These are phyloP conservation scores for Hyphopichia homilentoma DNA, from an alignment of 805 yeast genomes.

Conservation along the genomic window DNA sequence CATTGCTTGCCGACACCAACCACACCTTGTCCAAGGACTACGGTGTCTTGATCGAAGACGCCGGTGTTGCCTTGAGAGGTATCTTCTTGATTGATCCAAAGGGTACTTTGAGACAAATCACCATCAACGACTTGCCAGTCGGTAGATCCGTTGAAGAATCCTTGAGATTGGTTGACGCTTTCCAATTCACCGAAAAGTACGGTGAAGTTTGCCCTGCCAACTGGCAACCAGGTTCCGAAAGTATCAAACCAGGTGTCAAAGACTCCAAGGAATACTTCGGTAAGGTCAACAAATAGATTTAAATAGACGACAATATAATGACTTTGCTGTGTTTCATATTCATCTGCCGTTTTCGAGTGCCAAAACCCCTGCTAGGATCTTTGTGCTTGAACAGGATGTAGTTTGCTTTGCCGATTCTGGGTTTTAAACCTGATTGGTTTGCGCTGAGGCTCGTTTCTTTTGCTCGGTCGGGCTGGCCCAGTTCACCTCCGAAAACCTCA, in stretches of 20 bases:
- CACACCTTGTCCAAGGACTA: constrained; percentile 91
- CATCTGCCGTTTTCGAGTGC: too few relatives aligned
- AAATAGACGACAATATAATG: too few relatives aligned
- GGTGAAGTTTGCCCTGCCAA: constrained; percentile 99
- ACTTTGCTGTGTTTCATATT: too few relatives aligned
- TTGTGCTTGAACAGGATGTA: too few relatives aligned
- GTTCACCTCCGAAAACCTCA: too few relatives aligned
- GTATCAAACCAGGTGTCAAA: constrained; percentile 79
- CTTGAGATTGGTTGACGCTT: constrained; percentile 94
- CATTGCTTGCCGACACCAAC: constrained; percentile 95
- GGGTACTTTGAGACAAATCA: constrained; percentile 92
- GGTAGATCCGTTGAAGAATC: constrained; percentile 99
- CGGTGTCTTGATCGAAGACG: constrained; percentile 96
- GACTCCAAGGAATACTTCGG: constrained; percentile 89
- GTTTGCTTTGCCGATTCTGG: too few relatives aligned
- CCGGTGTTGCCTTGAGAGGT: constrained; percentile 97
- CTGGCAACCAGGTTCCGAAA: constrained; percentile 87
- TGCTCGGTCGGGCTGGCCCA: too few relatives aligned
- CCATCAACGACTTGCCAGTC: constrained; percentile 98
- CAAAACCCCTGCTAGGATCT: too few relatives aligned
- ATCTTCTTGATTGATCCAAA: constrained; percentile 96
- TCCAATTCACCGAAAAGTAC: constrained; percentile 98
- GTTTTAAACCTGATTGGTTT: too few relatives aligned
- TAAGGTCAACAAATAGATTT: constrained; percentile 62
- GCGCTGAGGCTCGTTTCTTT: too few relatives aligned